Percentiles rank a stretch among this genome's conserved stretches.
Conservation (phyloP, 1,139 yeast species). For the Groenewaldozyma sp. region DNA sequence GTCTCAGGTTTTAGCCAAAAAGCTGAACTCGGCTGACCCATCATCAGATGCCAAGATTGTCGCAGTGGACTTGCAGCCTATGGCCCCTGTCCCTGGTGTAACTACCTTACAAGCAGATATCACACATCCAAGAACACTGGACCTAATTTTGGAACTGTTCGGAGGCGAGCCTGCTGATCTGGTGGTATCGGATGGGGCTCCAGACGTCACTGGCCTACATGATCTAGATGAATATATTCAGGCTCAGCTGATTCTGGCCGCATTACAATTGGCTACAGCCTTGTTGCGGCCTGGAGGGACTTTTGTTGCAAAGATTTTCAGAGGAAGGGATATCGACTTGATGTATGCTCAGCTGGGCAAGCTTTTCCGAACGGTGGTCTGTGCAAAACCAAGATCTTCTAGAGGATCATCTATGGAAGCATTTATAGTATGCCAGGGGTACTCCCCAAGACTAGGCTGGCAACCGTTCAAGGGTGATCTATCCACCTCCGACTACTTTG, state of each 20-base stretch:
- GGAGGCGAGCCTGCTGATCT: slow-evolving; percentile 92
- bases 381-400: slow-evolving; percentile 94
- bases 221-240: slow-evolving; percentile 95
- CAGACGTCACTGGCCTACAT: slow-evolving; percentile 95
- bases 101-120: slow-evolving; percentile 91
- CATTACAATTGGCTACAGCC: slow-evolving; percentile 84
- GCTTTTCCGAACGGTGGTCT: slow-evolving; percentile 73
- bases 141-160: slow-evolving; percentile 64
- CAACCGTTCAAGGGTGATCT: slow-evolving; percentile 44
- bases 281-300: slow-evolving; percentile 80
- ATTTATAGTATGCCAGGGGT: slow-evolving; percentile 84
- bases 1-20: slow-evolving; percentile 80
- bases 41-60: slow-evolving; percentile 70
- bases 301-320: slow-evolving; percentile 89
- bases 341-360: slow-evolving; percentile 81
- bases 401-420: slow-evolving; percentile 92
- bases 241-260: slow-evolving; percentile 85
- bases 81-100: slow-evolving; percentile 89
- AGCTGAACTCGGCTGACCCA: slow-evolving; percentile 13
- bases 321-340: slow-evolving; percentile 92
- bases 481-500: slow-evolving; percentile 76
- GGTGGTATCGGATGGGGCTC: slow-evolving; percentile 96
- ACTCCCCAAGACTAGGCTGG: slow-evolving; percentile 78
- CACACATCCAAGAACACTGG: slow-evolving; percentile 85
- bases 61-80: slow-evolving; percentile 93